Evolutionary conservation across 2,329 filamentous ascomycete genomes (phyloP), one percentile per base, ranked within the genome.

Genomic region (Colletotrichum chrysophilum): DNA sequence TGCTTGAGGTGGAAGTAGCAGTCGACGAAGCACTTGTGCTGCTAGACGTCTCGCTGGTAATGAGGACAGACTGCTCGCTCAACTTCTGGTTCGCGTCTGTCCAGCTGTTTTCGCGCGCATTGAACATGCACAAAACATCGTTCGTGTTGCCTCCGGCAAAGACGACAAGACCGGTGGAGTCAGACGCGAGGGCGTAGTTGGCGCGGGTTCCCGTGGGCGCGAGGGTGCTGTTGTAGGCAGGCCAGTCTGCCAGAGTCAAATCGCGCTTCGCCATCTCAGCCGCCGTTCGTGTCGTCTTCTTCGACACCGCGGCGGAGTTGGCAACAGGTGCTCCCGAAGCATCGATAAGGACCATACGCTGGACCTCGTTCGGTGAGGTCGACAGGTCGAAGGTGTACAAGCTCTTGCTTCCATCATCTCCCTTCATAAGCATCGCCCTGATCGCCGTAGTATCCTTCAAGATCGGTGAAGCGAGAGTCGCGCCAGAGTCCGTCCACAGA

Each of bases 301-400:
- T 52, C 77, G 77, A 28, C n/a, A 89, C 81, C 1, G 89, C 85
- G 14, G 83, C 81, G 8, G 90, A 86, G 68, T 86, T 87, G 65
- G 79, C 85, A 81, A 88, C 90, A 58, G 83, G 89, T 76, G 81
- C 88, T 18, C 94, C 94, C 55, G 88, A 87, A 13, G 89, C 88
- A 77, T 91, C 90, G 64, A 94, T 84, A 16, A 98, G 84, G 21
- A 95, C 89, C 36, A 93, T 91, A 71, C 94, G 92, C 36, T 90
- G 91, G 58, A 98, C 94, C 8, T 87, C 85, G 81, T 97, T 98
- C 4, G 96, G 96, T 0, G 93, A 92, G 12, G 89, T 88, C 16
- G 89, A 89, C 85, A 96, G 90, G 81, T 98, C 92, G 79, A 97
- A 98, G 13, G 93, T 92, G 79, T 96, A 92, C 21, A 98, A 86